phyloP scores from a whole-genome alignment of 805 yeast genomes.

The Komagataella pseudopastoris region DNA sequence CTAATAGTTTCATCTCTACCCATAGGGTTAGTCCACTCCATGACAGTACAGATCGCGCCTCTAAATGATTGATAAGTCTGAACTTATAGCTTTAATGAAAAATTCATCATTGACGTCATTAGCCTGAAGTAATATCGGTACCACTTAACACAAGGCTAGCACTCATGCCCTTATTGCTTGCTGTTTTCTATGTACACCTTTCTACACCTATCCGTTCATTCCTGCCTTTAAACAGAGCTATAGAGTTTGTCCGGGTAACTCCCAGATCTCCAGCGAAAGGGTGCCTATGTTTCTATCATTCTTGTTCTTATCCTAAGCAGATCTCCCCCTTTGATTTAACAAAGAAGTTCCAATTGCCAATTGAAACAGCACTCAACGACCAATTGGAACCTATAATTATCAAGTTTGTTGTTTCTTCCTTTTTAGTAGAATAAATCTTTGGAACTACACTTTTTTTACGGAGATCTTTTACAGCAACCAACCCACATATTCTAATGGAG shows the following conservation, averaged over 20 bases:
- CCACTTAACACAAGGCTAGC: not conserved
- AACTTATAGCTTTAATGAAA: not conserved
- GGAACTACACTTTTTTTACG: not conserved
- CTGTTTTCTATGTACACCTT: not conserved
- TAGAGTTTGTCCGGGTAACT: not conserved
- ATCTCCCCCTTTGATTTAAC: not conserved
- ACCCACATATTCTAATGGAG: not conserved
- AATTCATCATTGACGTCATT: no score
- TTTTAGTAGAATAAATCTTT: not conserved
- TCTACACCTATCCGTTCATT: not conserved
- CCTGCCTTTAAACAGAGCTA: not conserved
- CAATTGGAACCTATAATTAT: not conserved
- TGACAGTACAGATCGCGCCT: not conserved
- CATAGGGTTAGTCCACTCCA: not conserved
- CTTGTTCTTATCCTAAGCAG: not conserved
- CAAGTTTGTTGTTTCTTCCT: not conserved
- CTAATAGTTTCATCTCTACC: not conserved
- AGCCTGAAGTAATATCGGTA: not conserved
- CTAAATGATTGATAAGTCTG: not conserved
- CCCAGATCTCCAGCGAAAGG: not conserved
- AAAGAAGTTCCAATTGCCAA: not conserved
- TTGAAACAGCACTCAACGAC: not conserved
- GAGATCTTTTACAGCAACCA: not conserved
- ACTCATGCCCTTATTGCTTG: not conserved
- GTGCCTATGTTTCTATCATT: not conserved